These are phyloP conservation scores for Aspergillus melleus DNA, from an alignment of 2,329 filamentous ascomycete species.

Conservation along the genomic window DNA sequence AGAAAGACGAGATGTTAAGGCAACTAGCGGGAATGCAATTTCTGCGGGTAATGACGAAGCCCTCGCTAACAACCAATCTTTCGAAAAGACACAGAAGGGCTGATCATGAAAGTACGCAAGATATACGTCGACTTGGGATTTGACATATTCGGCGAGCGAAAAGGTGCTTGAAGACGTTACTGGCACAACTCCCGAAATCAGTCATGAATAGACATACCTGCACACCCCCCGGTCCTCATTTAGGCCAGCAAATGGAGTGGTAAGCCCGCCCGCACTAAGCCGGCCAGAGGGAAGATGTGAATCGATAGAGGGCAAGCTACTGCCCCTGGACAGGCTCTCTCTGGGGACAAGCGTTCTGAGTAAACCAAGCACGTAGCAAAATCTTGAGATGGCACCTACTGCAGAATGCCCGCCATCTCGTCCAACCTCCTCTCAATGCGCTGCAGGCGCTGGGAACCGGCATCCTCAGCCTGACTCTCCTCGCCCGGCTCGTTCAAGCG, in stretches of 20 bases:
- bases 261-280: neutral
- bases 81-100: conserved; percentile 25
- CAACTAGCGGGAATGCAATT: conserved; percentile 22
- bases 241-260: neutral
- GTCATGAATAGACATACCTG: neutral
- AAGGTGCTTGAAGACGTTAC: neutral
- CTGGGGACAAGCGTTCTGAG: neutral
- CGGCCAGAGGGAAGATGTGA: neutral
- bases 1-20: conserved; percentile 22
- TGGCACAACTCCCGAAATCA: neutral
- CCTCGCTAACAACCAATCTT: conserved; percentile 17
- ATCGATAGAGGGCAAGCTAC: neutral
- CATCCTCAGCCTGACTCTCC: neutral
- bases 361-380: neutral
- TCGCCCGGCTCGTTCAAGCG: neutral
- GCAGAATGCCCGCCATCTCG: conserved; percentile 20
- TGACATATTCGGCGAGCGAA: conserved; percentile 10
- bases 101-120: conserved; percentile 26
- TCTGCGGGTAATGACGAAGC: conserved; percentile 17
- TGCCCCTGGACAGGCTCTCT: neutral
- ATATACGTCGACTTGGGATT: conserved; percentile 22
- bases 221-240: neutral
- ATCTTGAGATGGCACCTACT: conserved; percentile 10
- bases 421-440: conserved; percentile 25
- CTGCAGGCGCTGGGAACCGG: conserved; percentile 16